These are phyloP conservation scores for Entomortierella parvispora DNA, from an alignment of 192 early-diverging fungal species.

Conservation along the genomic window DNA sequence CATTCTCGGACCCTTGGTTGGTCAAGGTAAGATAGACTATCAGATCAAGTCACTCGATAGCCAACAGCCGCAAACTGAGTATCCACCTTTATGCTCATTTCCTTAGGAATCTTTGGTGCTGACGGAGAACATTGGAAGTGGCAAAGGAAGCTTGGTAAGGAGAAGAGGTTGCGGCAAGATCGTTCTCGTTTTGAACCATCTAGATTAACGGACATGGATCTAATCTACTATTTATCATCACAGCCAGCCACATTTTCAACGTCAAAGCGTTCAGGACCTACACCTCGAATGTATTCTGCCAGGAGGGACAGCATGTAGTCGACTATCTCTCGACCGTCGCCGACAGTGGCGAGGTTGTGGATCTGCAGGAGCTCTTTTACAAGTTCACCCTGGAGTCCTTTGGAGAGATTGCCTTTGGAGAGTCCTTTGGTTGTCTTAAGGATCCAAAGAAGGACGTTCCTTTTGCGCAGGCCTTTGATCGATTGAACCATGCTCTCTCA, in stretches of 20 bases:
- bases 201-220: no score
- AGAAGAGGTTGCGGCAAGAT: no score
- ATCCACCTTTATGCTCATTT: no score
- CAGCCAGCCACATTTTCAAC: conserved; percentile 52
- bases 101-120: conserved; percentile 41
- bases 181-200: no score
- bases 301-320: conserved; percentile 29
- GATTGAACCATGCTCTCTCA: conserved; percentile 50
- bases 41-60: neutral
- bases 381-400: conserved; percentile 55
- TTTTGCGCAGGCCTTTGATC: conserved; percentile 68
- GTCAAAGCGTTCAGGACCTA: conserved; percentile 55
- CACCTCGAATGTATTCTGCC: conserved; percentile 30
- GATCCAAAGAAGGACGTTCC: conserved; percentile 30
- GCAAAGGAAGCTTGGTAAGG: conserved; percentile 45
- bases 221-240: no score
- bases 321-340: conserved; percentile 34
- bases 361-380: conserved; percentile 59
- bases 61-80: neutral
- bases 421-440: conserved; percentile 44
- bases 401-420: conserved; percentile 52
- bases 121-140: conserved; percentile 52
- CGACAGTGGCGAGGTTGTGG: conserved; percentile 35
- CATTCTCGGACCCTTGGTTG: conserved; percentile 27
- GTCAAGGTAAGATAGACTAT: conserved; percentile 25